Percentiles rank a stretch among this genome's conserved stretches.
phyloP scores from a whole-genome alignment of 2,329 filamentous ascomycete species.

The Orbilia blumenaviensis region DNA sequence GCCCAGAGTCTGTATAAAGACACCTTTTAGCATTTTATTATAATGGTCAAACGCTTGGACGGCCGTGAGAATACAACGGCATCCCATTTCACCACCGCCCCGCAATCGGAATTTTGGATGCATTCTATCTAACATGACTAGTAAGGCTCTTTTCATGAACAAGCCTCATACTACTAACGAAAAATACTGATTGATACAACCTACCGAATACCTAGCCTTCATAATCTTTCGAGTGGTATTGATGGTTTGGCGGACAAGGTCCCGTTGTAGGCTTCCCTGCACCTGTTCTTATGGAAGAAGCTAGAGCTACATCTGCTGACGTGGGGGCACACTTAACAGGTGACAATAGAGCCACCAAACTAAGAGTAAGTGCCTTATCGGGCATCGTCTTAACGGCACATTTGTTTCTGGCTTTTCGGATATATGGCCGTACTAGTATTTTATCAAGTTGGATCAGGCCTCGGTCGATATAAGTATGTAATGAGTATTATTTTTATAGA shows the following conservation, averaged over 20 bases:
- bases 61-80: background rate
- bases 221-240: background rate
- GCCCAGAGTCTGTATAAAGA: background rate
- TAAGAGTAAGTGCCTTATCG: background rate
- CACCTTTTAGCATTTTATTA: background rate
- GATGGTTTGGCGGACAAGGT: background rate
- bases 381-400: background rate
- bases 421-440: no score
- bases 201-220: background rate
- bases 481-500: no score
- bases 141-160: no score
- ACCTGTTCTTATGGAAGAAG: background rate
- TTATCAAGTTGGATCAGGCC: no score
- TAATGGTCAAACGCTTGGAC: background rate
- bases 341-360: background rate
- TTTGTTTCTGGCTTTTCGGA: no score
- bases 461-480: no score
- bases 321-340: background rate
- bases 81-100: background rate
- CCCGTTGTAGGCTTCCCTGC: background rate
- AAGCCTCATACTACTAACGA: no score
- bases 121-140: background rate
- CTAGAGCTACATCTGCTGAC: background rate
- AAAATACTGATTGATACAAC: no score
- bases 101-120: background rate